Percentiles rank a stretch among this genome's conserved stretches.
Conservation (phyloP, 495 filamentous ascomycete species). For the Tuber indicum region DNA sequence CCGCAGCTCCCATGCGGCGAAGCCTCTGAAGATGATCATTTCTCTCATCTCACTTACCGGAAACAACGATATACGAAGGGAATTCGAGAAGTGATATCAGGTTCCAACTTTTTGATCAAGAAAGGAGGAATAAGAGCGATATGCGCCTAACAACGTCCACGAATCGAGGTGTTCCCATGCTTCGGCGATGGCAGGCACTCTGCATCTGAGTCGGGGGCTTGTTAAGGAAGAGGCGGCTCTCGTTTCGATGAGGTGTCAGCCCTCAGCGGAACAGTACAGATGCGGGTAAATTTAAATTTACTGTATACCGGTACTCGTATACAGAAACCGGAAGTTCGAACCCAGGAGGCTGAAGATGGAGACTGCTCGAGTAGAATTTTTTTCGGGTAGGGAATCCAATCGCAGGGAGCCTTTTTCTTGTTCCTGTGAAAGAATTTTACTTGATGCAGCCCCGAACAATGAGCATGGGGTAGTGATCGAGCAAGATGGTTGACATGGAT, state of each 20-base stretch:
- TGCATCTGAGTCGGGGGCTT: not conserved
- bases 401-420: not conserved
- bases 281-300: not conserved
- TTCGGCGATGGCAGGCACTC: constrained; percentile 1
- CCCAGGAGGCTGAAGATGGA: not conserved
- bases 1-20: not conserved
- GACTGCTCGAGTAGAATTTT: not conserved
- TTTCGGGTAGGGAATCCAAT: not conserved
- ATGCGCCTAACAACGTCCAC: constrained; percentile 3
- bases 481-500: not conserved
- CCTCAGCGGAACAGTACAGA: not conserved
- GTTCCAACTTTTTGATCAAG: not conserved
- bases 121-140: not conserved
- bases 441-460: not conserved
- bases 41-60: not conserved
- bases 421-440: not conserved
- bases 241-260: constrained; percentile 1
- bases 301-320: too few relatives aligned
- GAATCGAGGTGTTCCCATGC: not conserved
- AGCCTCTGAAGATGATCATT: not conserved
- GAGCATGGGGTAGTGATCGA: not conserved
- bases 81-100: constrained; percentile 5
- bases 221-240: not conserved
- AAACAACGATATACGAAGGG: not conserved
- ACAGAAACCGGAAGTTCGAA: not conserved